Percentiles rank a stretch among this genome's conserved stretches.
phyloP scores from a whole-genome alignment of 768 basidiomycete species.

The Termitomyces sp. region DNA sequence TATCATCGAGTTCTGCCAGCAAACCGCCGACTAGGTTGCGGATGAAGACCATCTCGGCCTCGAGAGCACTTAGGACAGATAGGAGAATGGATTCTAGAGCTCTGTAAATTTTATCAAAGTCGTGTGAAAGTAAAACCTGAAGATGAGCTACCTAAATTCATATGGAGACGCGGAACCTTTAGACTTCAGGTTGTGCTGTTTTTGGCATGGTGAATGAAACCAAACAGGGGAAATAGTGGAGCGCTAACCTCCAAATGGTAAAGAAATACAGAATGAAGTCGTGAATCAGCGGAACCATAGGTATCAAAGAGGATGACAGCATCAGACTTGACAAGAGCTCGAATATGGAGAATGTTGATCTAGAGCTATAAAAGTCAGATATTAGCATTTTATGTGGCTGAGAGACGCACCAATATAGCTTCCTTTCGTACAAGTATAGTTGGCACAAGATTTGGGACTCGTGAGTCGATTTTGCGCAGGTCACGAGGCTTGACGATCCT shows the following conservation, averaged over 20 bases:
- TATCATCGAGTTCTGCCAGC: conserved; percentile 88
- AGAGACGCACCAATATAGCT: conserved; percentile 68
- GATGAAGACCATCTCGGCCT: conserved; percentile 95
- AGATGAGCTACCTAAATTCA: conserved; percentile 67
- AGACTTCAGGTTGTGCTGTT: conserved; percentile 76
- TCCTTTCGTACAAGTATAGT: conserved; percentile 87
- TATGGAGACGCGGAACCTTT: conserved; percentile 71
- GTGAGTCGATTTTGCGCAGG: conserved; percentile 92
- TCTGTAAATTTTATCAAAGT: conserved; percentile 32
- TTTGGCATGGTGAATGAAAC: conserved; percentile 1
- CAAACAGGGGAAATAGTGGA: conserved; percentile 4
- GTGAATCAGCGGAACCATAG: conserved; percentile 81
- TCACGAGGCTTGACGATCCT: conserved; percentile 70
- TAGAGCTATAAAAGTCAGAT: conserved; percentile 21
- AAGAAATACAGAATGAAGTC: conserved; percentile 80
- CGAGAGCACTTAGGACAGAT: conserved; percentile 87
- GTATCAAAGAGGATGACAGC: conserved; percentile 89
- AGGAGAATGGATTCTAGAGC: conserved; percentile 91
- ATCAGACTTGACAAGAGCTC: conserved; percentile 92
- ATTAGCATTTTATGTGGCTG: background rate
- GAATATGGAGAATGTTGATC: conserved; percentile 93
- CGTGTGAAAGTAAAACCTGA: conserved; percentile 7
- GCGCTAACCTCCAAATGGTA: conserved; percentile 74
- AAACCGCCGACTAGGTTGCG: conserved; percentile 86
- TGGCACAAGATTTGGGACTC: conserved; percentile 90